Evolutionary conservation across 2,329 filamentous ascomycete species (phyloP).

Genomic region (Aspergillus niger): DNA sequence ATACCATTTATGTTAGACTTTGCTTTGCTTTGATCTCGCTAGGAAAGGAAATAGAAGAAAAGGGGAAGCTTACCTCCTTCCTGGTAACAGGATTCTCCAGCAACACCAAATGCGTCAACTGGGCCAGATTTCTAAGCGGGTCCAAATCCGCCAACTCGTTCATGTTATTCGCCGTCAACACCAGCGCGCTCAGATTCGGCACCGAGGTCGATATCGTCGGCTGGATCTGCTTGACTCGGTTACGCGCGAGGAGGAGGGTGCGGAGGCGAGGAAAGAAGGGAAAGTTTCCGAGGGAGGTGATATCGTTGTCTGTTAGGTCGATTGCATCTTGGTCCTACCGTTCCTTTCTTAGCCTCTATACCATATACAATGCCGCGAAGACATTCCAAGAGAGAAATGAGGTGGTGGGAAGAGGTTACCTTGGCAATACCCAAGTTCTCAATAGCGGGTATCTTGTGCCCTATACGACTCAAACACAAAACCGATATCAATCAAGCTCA

Average conservation of each 20-base stretch:
- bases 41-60: background rate
- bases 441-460: conserved; percentile 95
- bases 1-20: background rate
- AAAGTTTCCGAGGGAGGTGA: conserved; percentile 86
- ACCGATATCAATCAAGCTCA: conserved; percentile 82
- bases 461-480: conserved; percentile 61
- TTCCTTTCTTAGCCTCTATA: background rate
- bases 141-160: conserved; percentile 85
- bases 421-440: conserved; percentile 96
- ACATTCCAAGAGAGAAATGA: background rate
- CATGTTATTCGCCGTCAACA: conserved; percentile 81
- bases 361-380: too few species aligned
- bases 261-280: conserved; percentile 85
- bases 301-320: conserved; percentile 98
- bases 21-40: too few species aligned
- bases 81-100: conserved; percentile 86
- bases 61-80: conserved; percentile 71
- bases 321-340: conserved; percentile 87
- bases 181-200: conserved; percentile 78
- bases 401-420: conserved; percentile 56
- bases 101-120: conserved; percentile 77
- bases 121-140: conserved; percentile 67
- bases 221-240: conserved; percentile 83
- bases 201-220: conserved; percentile 71
- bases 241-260: conserved; percentile 85